A percentile compares a stretch with the other conserved stretches of the same genome.
phyloP scores from a whole-genome alignment of 768 basidiomycete genomes.

The Obba rivulosa region DNA sequence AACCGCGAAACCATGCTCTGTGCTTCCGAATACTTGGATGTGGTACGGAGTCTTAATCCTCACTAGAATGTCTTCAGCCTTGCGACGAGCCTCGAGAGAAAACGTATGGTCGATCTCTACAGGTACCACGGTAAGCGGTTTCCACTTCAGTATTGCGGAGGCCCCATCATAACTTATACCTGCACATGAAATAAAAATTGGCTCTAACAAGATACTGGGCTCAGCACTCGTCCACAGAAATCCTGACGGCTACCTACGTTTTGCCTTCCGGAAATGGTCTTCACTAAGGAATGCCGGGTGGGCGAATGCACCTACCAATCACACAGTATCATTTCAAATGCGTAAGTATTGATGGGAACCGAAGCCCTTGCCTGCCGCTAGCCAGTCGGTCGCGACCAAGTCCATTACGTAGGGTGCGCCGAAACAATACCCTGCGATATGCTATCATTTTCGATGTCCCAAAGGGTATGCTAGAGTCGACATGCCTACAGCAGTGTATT shows the following conservation, averaged over 20 bases:
- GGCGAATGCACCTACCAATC: constrained; percentile 42
- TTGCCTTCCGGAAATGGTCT: constrained; percentile 41
- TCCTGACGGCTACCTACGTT: constrained; percentile 30
- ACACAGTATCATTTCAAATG: too few relatives aligned
- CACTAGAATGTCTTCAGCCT: constrained; percentile 51
- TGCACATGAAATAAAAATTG: constrained; percentile 50
- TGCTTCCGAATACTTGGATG: constrained; percentile 49
- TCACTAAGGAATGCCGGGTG: constrained; percentile 49
- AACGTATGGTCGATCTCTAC: constrained; percentile 54
- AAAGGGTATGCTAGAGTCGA: too few relatives aligned
- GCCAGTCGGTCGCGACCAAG: constrained; percentile 37
- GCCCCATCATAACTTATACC: constrained; percentile 28
- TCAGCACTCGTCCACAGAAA: neutral
- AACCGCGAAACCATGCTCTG: constrained; percentile 33
- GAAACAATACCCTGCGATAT: constrained; percentile 48
- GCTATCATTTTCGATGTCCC: too few relatives aligned
- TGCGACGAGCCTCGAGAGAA: constrained; percentile 43
- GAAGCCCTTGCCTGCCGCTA: constrained; percentile 48
- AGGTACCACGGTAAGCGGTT: neutral
- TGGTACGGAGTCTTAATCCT: constrained; percentile 48
- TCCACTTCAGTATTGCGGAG: neutral
- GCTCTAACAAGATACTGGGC: constrained; percentile 30
- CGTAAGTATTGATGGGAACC: too few relatives aligned
- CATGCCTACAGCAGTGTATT: constrained; percentile 13
- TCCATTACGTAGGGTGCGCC: constrained; percentile 49